These are phyloP conservation scores for Globisporangium irregulare DNA, from an alignment of 352 stramenopile species.

Conservation along the genomic window DNA sequence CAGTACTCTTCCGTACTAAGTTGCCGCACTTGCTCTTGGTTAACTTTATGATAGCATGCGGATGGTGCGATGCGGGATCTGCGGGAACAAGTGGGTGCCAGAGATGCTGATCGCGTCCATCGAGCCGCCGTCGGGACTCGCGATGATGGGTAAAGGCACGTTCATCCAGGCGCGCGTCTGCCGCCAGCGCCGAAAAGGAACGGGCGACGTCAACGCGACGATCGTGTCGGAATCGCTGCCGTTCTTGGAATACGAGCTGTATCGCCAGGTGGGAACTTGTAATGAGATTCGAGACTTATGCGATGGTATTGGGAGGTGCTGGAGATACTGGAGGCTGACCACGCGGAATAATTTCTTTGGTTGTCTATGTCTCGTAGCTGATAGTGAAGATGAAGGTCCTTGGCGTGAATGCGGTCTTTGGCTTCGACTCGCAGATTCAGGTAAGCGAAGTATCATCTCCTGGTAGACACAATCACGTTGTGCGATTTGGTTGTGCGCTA, in stretches of 20 bases:
- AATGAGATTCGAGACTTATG: neutral
- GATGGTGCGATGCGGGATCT: conserved; percentile 95
- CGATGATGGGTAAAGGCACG: conserved; percentile 89
- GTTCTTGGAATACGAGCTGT: conserved; percentile 98
- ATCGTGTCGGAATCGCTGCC: conserved; percentile 95
- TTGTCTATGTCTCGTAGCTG: conserved; percentile 29
- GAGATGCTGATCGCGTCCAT: conserved; percentile 93
- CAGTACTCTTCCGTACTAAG: neutral
- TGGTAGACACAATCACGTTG: no score
- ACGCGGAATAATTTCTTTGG: neutral
- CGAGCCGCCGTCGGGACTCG: conserved; percentile 71
- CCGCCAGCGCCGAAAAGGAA: conserved; percentile 88
- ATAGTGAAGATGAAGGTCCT: conserved; percentile 92
- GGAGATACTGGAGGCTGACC: neutral
- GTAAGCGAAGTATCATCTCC: conserved; percentile 13
- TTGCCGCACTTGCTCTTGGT: neutral
- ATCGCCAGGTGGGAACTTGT: conserved; percentile 85
- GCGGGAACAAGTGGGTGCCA: conserved; percentile 97
- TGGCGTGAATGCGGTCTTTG: conserved; percentile 96
- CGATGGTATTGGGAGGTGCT: neutral
- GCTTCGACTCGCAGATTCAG: conserved; percentile 90
- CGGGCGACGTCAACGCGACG: conserved; percentile 94
- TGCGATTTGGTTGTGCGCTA: neutral
- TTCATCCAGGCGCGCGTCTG: conserved; percentile 97
- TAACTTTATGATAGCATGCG: conserved; percentile 79